These are phyloP conservation scores for Trichoderma pleuroti DNA, from an alignment of 2,329 filamentous ascomycete genomes.

Conservation along the genomic window DNA sequence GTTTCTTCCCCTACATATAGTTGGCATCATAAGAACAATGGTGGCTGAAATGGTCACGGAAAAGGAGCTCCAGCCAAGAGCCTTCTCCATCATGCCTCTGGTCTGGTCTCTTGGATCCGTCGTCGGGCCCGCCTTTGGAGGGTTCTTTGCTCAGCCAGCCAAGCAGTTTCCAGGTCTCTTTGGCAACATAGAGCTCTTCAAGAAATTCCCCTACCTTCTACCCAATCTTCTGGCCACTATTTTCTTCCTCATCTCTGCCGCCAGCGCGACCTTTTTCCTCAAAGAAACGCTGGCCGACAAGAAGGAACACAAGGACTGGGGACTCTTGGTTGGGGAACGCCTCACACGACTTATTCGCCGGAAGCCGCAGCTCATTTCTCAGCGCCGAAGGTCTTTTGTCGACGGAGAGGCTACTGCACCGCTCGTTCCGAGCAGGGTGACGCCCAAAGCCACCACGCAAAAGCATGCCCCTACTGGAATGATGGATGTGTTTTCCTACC, in stretches of 20 bases:
- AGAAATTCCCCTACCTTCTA: conserved; percentile 74
- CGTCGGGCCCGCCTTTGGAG: conserved; percentile 83
- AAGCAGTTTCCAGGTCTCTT: conserved; percentile 71
- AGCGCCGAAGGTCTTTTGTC: conserved; percentile 46
- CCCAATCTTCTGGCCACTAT: conserved; percentile 76
- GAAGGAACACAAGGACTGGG: conserved; percentile 67
- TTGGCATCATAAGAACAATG: conserved; percentile 88
- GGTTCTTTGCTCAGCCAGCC: conserved; percentile 77
- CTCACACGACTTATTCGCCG: conserved; percentile 46
- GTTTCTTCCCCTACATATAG: conserved; percentile 35
- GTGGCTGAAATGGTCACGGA: conserved; percentile 91
- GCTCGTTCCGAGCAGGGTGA: background rate
- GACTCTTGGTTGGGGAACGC: conserved; percentile 67
- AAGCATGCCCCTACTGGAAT: conserved; percentile 40
- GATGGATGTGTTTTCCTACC: conserved; percentile 66
- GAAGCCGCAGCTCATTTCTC: conserved; percentile 26
- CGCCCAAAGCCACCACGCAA: conserved; percentile 23
- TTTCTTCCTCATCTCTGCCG: conserved; percentile 75
- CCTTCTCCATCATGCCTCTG: conserved; percentile 91
- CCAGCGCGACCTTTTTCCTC: conserved; percentile 73
- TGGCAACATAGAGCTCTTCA: conserved; percentile 63
- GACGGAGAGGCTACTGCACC: conserved; percentile 51
- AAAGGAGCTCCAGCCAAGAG: conserved; percentile 78
- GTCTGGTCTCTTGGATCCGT: conserved; percentile 85
- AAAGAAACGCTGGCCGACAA: conserved; percentile 78